These are phyloP conservation scores for Colletotrichum sp. DNA, from an alignment of 2,329 filamentous ascomycete genomes.

Conservation along the genomic window DNA sequence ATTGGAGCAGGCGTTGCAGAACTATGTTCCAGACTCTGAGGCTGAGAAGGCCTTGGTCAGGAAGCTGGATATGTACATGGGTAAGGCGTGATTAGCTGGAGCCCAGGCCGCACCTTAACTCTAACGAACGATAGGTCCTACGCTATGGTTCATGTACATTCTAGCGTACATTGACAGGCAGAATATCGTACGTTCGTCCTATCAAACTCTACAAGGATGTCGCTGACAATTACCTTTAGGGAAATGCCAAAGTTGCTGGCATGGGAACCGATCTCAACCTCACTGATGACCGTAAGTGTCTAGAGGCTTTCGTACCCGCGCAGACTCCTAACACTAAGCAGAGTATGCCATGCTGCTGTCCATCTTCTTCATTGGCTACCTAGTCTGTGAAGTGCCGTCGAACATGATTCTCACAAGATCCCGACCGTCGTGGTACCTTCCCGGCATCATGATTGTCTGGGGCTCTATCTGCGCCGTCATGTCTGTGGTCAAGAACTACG, in stretches of 20 bases:
- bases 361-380: slow-evolving; percentile 58
- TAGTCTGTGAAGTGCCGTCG: slow-evolving; percentile 56
- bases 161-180: slow-evolving; percentile 31
- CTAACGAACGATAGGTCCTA: slow-evolving; percentile 20
- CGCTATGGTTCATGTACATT: slow-evolving; percentile 34
- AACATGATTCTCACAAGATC: slow-evolving; percentile 55
- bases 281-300: slow-evolving; percentile 33
- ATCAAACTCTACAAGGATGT: neutral
- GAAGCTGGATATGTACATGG: slow-evolving; percentile 32
- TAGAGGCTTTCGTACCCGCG: neutral
- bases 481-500: slow-evolving; percentile 47
- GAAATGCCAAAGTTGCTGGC: slow-evolving; percentile 55
- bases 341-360: slow-evolving; percentile 55
- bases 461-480: slow-evolving; percentile 51
- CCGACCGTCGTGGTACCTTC: slow-evolving; percentile 52
- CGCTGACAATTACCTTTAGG: slow-evolving; percentile 22
- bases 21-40: slow-evolving; percentile 5
- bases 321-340: neutral
- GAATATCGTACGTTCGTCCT: slow-evolving; percentile 10
- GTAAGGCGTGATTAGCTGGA: neutral
- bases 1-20: neutral
- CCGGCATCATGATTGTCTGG: slow-evolving; percentile 59
- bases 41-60: slow-evolving; percentile 26
- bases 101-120: neutral
- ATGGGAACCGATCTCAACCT: slow-evolving; percentile 51